Conservation (phyloP, 371 early-diverging fungal species). For the Mortierella sp. region DNA sequence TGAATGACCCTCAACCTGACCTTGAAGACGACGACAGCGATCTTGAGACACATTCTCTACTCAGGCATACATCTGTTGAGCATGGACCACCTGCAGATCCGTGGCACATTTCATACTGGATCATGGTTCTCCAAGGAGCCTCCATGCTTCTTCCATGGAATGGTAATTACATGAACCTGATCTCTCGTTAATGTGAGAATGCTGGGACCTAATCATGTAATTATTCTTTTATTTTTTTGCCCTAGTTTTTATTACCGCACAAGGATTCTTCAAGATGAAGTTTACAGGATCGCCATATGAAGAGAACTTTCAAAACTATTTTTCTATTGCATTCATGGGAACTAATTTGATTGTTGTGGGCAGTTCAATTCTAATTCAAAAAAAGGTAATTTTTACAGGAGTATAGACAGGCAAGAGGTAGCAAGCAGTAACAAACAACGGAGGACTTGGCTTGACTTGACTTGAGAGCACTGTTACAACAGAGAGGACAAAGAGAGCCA, state of each 20-base stretch:
- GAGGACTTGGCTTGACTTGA: too few species aligned
- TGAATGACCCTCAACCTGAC: slow-evolving; percentile 12
- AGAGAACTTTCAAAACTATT: slow-evolving; percentile 82
- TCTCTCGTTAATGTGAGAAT: background rate
- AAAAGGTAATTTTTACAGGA: too few species aligned
- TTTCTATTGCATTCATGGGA: slow-evolving; percentile 74
- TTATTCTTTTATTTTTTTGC: slow-evolving; percentile 1
- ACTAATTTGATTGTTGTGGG: slow-evolving; percentile 70
- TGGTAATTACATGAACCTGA: slow-evolving; percentile 57
- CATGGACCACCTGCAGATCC: slow-evolving; percentile 51
- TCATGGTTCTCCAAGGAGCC: slow-evolving; percentile 79
- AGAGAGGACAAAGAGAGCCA: too few species aligned
- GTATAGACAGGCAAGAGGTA: too few species aligned
- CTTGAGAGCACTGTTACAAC: too few species aligned
- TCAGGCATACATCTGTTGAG: slow-evolving; percentile 25
- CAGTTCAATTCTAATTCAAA: slow-evolving; percentile 72
- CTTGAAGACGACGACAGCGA: slow-evolving; percentile 12
- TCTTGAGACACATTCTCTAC: slow-evolving; percentile 9
- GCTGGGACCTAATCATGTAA: background rate
- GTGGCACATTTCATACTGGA: slow-evolving; percentile 57
- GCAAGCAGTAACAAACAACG: too few species aligned
- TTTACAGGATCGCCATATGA: slow-evolving; percentile 72
- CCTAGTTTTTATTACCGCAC: slow-evolving; percentile 82
- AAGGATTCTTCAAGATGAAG: slow-evolving; percentile 75
- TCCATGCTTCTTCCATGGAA: slow-evolving; percentile 88